Base-by-base conservation (phyloP, 257 asterid genomes). In the Ocimum tenuiflorum region DNA sequence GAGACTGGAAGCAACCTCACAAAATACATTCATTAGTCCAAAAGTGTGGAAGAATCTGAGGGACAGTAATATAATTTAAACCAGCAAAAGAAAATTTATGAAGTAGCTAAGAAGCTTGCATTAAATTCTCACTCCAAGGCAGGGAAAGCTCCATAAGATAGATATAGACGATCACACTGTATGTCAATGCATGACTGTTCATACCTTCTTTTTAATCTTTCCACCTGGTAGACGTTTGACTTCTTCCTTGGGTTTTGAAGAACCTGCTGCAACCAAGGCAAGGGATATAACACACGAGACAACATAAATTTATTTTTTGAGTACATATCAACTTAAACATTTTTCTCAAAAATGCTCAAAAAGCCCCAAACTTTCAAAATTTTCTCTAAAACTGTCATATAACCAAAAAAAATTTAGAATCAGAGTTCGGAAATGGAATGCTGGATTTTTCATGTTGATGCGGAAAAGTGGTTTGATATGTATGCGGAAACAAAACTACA, bases 151-250 rank as follows among this genome's bases (percentile, higher is more conserved):
- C 29, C 31, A 8, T 3, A 0, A 7, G 20, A 59, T n/a, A 12
- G 15, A 51, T 60, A 60, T 2, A 59, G 24, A 27, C 10, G 18
- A 51, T 55, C 67, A 53, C 23, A 46, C 15, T 31, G 19, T 66
- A 66, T n/a, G 59, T 43, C 48, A 60, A 33, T 11, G 15, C 56
- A 31, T 31, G 53, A 61, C 29, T 27, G 9, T 52, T 55, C 43
- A 5, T 52, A 92, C 97, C 88, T 90, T 94, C 91, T 89, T 94
- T 70, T 94, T 94, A 54, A 88, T 75, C 80, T 94, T 94, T 78
- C 99, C 99, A 77, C 99, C 97, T 3, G 97, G 99, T 20, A 94
- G 90, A 18, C 96, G 99, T 75, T 90, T 90, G 46, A 94, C 95
- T 80, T 89, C 99, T 75, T 85, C 96, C 81, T 88, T 89, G 52